A percentile compares a stretch with the other conserved stretches of the same genome.
phyloP scores from a whole-genome alignment of 2,329 filamentous ascomycete genomes.

The Simplicillium sp. region DNA sequence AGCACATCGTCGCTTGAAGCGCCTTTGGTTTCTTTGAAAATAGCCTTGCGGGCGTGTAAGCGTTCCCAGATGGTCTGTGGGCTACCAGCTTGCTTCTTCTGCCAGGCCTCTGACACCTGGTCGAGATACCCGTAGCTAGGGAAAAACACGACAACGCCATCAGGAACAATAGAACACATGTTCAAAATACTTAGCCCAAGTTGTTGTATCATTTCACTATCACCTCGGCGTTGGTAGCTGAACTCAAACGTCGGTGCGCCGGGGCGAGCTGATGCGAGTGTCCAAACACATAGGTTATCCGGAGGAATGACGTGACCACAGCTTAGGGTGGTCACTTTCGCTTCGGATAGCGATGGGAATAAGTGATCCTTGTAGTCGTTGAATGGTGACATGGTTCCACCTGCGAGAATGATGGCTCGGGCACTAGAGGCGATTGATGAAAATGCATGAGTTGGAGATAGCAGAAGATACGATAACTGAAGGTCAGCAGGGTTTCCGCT shows the following conservation, averaged over 20 bases:
- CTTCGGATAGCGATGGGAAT: constrained; percentile 60
- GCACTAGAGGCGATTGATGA: constrained; percentile 77
- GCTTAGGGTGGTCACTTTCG: constrained; percentile 69
- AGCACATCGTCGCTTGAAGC: constrained; percentile 61
- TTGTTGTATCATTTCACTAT: constrained; percentile 59
- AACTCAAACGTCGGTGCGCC: constrained; percentile 62
- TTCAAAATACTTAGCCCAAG: constrained; percentile 66
- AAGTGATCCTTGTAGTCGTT: constrained; percentile 80
- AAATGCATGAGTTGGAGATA: constrained; percentile 89
- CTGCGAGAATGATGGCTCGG: constrained; percentile 79
- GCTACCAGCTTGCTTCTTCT: constrained; percentile 20
- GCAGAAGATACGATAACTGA: constrained; percentile 71
- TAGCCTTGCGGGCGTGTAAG: constrained; percentile 46
- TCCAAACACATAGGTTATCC: constrained; percentile 70
- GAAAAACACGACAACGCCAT: constrained; percentile 91
- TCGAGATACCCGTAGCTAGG: constrained; percentile 89
- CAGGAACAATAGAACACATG: constrained; percentile 65
- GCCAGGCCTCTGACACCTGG: constrained; percentile 58
- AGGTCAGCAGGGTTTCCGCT: constrained; percentile 32
- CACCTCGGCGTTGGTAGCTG: constrained; percentile 68
- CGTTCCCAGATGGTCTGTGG: constrained; percentile 46
- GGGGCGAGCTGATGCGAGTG: constrained; percentile 41
- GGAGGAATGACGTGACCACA: constrained; percentile 90
- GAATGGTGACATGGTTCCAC: constrained; percentile 97
- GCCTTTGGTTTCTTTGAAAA: constrained; percentile 51